Base-by-base conservation (phyloP, 495 filamentous ascomycete genomes). In the Rhypophila decipiens region DNA sequence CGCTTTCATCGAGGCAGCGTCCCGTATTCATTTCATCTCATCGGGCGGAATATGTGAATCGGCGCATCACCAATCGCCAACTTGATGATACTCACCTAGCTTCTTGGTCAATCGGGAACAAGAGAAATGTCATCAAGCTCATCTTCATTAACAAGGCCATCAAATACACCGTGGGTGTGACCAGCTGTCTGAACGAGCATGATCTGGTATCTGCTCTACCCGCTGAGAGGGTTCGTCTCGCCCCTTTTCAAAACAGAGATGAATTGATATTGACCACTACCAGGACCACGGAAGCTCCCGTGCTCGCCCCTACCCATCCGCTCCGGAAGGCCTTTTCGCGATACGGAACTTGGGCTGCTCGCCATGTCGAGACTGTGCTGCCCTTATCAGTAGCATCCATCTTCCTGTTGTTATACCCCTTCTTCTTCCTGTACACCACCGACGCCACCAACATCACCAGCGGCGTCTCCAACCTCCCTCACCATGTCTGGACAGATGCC, bases 401-500 rank as follows among this genome's bases (percentile, higher is more conserved):
- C 20, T 70, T 82, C 19, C 37, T 79, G 33, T 74, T 86, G 20
- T 74, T 80, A 51, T 87, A 85, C 53, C 82, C 84, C 12, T 76
- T 83, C 33, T 71, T 82, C 21, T 83, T 85, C 53, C 74, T 87
- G 33, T 84, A 83, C 64, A 77, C 80, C 55, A 70, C 70, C 63
- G 73, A 80, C 57, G 71, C 78, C 54, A 69, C 70, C 61, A 73
- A 79, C 34, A 73, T 79, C 51, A 75, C 74, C 44, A 73, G 74
- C 58, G 72, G 79, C 65, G 69, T 76, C 42, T 76, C 80, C 40
- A 71, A 76, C 50, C 72, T 86, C 12, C 84, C 85, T 15, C 79
- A 85, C 57, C 81, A 87, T 73, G 85, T 85, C 44, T 88, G 85
- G 85, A 87, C 84, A 19, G 80, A 82, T 31, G 83, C 83, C 4